Conservation (phyloP, 768 basidiomycete species). For the Boletus eberwhitei region DNA sequence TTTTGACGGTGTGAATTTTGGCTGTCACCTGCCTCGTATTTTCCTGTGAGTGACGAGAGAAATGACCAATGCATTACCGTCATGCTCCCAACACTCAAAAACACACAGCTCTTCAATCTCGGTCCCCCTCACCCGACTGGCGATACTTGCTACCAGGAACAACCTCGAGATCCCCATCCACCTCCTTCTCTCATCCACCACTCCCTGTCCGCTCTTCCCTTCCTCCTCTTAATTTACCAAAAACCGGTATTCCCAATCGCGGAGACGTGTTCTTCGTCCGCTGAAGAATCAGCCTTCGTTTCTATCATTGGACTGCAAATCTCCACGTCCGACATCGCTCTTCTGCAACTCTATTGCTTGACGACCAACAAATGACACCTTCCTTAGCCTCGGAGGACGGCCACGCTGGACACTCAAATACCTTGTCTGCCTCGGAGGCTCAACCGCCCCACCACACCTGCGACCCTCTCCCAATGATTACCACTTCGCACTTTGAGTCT, state of each 20-base stretch:
- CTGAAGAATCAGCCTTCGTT: slow-evolving; percentile 14
- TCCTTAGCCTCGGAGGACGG: slow-evolving; percentile 17
- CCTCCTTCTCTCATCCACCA: slow-evolving; percentile 13
- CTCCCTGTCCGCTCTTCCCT: not conserved
- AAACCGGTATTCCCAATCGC: slow-evolving; percentile 18
- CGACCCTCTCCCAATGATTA: slow-evolving; percentile 20
- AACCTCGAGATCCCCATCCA: not conserved
- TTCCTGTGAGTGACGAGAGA: slow-evolving; percentile 30
- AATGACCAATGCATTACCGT: slow-evolving; percentile 24
- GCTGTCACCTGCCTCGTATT: slow-evolving; percentile 17
- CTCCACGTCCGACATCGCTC: slow-evolving; percentile 12
- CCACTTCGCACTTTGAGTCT: slow-evolving; percentile 3
- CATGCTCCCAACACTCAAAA: slow-evolving; percentile 25
- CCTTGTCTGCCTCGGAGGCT: not conserved
- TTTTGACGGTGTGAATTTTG: slow-evolving; percentile 30
- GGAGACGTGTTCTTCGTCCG: slow-evolving; percentile 16
- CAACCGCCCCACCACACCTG: not conserved
- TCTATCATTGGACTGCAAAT: slow-evolving; percentile 32
- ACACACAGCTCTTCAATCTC: slow-evolving; percentile 2
- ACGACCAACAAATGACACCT: slow-evolving; percentile 35
- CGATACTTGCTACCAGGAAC: slow-evolving; percentile 11
- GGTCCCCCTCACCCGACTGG: not conserved
- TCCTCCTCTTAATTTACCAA: slow-evolving; percentile 9
- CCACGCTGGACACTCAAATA: slow-evolving; percentile 27
- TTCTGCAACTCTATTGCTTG: slow-evolving; percentile 28